phyloP scores from a whole-genome alignment of 495 filamentous ascomycete genomes.

The Daldinia grandis region DNA sequence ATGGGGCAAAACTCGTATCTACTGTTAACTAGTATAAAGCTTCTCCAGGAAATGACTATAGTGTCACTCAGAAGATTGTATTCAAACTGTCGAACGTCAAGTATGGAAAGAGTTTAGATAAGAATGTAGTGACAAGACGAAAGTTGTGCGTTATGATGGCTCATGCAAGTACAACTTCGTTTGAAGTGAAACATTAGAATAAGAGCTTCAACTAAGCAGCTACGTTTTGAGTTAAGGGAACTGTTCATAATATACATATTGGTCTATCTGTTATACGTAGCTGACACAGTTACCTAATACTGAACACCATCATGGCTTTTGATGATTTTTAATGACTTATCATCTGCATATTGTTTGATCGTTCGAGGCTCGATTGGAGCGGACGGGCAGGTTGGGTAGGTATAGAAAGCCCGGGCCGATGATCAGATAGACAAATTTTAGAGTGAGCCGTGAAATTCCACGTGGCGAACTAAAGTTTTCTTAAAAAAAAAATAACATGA shows the following conservation, averaged over 20 bases:
- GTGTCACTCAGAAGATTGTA: not conserved
- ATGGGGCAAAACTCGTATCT: not conserved
- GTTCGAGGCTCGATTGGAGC: not conserved
- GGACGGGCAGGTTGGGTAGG: not conserved
- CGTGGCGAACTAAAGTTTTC: conserved; percentile 16
- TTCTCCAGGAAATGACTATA: not conserved
- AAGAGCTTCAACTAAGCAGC: not conserved
- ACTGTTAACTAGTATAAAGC: not conserved
- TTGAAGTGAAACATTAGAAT: not conserved
- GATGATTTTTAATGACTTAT: not conserved
- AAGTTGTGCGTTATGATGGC: not conserved
- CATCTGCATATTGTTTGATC: not conserved
- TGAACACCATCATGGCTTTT: not conserved
- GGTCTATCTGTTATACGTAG: not conserved
- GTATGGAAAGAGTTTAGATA: not conserved
- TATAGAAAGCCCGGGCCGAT: conserved; percentile 3
- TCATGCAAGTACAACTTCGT: not conserved
- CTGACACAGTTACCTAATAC: not conserved
- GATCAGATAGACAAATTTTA: conserved; percentile 13
- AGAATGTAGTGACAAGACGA: not conserved
- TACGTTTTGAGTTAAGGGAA: not conserved
- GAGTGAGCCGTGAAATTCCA: conserved; percentile 22
- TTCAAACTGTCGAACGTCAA: not conserved
- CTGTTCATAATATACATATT: not conserved
- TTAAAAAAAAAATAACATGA: conserved; percentile 14